These are phyloP conservation scores for Flammula alnicola DNA, from an alignment of 1,284 basidiomycete species.

Conservation along the genomic window DNA sequence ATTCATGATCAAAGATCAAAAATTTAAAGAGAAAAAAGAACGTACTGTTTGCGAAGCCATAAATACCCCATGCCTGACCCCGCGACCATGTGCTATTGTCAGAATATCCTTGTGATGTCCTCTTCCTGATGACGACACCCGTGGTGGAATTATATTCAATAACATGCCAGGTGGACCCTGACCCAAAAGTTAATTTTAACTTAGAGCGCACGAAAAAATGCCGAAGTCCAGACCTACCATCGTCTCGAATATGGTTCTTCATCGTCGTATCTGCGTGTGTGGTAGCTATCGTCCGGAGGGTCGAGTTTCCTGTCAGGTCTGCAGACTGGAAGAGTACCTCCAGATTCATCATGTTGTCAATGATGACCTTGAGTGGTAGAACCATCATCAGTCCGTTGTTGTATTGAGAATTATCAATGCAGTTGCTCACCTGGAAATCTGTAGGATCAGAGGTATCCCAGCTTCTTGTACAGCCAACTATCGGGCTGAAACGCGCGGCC, in stretches of 20 bases:
- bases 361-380: constrained; percentile 62
- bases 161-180: constrained; percentile 69
- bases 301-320: constrained; percentile 60
- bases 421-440: constrained; percentile 51
- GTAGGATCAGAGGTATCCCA: constrained; percentile 59
- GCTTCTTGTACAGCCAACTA: constrained; percentile 53
- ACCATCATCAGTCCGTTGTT: neutral
- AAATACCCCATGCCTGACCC: constrained; percentile 73
- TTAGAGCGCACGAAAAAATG: neutral
- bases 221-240: constrained; percentile 45
- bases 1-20: neutral
- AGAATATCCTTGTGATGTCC: constrained; percentile 66
- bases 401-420: neutral
- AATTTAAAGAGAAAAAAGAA: constrained; percentile 4
- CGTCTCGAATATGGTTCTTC: constrained; percentile 64
- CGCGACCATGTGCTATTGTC: constrained; percentile 74
- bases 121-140: constrained; percentile 56
- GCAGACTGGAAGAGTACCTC: constrained; percentile 64
- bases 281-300: constrained; percentile 61
- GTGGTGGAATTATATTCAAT: constrained; percentile 70
- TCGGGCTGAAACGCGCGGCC: constrained; percentile 47
- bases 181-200: constrained; percentile 1
- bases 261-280: constrained; percentile 71
- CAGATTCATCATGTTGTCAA: constrained; percentile 81
- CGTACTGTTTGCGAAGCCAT: constrained; percentile 69